Evolutionary conservation across 768 basidiomycete genomes (phyloP), one percentile per base, ranked within the genome.

Genomic region (Gyrodon lividus): DNA sequence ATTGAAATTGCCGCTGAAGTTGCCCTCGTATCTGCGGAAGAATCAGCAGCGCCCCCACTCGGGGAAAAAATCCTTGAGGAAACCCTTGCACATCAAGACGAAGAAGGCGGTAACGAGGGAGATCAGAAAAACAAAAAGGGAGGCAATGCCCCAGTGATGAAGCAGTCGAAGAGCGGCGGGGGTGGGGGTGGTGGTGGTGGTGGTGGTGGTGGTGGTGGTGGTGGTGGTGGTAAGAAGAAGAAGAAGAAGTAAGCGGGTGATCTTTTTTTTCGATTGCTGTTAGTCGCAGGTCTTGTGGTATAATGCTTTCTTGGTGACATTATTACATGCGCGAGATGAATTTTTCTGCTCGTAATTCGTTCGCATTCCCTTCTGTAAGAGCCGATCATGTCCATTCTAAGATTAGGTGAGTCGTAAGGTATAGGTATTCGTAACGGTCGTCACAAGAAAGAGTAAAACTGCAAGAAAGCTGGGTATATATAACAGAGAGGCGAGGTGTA

Each of bases 61-160:
- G 51, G 44, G 22, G 46, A 38, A 7, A 20, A 45, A 26, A 7
- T 1, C n/a, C 47, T 24, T 6, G 52, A 14, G 7, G 40, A 38
- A 10, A 55, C 57, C 4, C 39, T 38, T 13, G 22, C 30, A 16
- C 31, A 58, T 6, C 41, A 37, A 1, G 53, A 43, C 9, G 13
- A 60, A 17, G 5, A 2, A 14, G n/a, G 1, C 4, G 42, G 5
- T 0, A 50, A 19, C 1, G 44, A 20, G 1, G 38, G 1, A 5
- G 54, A 50, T 34, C 56, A 57, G 46, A 62, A 60, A 5, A 58
- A 56, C 52, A 64, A 57, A 34, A 37, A 45, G 40, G 41, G 38
- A 22, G 39, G 43, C 41, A 40, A 34, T 5, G 38, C 44, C 43
- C 45, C 23, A 28, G 43, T 22, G 45, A 47, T 59, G 3, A 19